These are phyloP conservation scores for Grosmannia huntii DNA, from an alignment of 2,329 filamentous ascomycete genomes.

Conservation along the genomic window DNA sequence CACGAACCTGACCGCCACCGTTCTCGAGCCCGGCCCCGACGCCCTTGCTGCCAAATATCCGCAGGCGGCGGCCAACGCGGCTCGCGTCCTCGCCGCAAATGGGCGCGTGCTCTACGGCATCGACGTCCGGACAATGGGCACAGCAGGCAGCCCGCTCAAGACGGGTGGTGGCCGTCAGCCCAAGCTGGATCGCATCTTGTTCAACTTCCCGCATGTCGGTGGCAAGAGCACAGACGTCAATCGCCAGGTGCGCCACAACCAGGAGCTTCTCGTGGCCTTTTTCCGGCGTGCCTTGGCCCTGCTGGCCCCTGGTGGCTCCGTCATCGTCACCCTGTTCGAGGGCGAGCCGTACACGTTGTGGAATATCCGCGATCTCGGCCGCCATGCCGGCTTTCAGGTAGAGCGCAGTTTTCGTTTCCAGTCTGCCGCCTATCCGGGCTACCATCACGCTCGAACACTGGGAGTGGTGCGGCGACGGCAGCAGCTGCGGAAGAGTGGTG, in stretches of 20 bases:
- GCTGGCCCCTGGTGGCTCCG: conserved; percentile 43
- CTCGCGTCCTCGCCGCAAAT: conserved; percentile 32
- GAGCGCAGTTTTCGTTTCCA: conserved; percentile 59
- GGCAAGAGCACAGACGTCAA: conserved; percentile 89
- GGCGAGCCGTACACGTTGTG: conserved; percentile 89
- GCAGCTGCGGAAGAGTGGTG: neutral
- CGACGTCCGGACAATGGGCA: conserved; percentile 52
- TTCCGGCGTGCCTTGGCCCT: conserved; percentile 42
- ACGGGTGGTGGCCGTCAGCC: too few species aligned
- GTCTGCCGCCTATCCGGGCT: conserved; percentile 55
- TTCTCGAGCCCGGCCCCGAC: conserved; percentile 43
- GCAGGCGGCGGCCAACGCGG: conserved; percentile 47
- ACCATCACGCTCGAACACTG: conserved; percentile 59
- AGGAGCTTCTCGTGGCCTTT: conserved; percentile 60
- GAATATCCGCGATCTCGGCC: conserved; percentile 80
- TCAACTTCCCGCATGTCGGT: conserved; percentile 96
- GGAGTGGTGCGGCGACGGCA: conserved; percentile 37
- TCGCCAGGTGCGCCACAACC: conserved; percentile 84
- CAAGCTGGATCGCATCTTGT: conserved; percentile 60
- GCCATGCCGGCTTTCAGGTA: conserved; percentile 62
- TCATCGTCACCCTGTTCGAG: conserved; percentile 84
- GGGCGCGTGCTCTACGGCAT: conserved; percentile 44
- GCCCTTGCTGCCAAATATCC: conserved; percentile 64
- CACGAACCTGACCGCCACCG: conserved; percentile 55
- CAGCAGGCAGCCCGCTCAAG: neutral